These are phyloP conservation scores for Aegle marmelos DNA, from an alignment of 345 rosid genomes.

Conservation along the genomic window DNA sequence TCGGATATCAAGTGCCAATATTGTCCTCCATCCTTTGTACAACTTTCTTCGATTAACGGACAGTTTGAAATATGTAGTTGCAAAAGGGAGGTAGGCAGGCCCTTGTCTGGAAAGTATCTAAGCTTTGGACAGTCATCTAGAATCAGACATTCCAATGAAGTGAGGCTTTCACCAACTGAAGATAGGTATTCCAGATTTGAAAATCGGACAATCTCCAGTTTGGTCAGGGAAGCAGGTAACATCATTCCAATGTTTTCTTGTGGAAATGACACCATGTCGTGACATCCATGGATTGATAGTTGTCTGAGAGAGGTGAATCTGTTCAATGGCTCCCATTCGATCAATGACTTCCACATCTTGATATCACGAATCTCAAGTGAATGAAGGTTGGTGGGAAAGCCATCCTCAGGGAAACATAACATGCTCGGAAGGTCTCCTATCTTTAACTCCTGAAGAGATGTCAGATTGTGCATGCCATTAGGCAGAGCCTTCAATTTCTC, in stretches of 20 bases:
- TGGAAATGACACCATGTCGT: slow-evolving; percentile 14
- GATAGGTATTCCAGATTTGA: slow-evolving; percentile 14
- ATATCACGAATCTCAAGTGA: slow-evolving; percentile 1
- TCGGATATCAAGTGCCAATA: slow-evolving; percentile 15
- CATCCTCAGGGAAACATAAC: slow-evolving; percentile 6
- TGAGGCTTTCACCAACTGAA: slow-evolving; percentile 6
- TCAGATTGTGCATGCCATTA: not conserved
- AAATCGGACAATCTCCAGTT: not conserved
- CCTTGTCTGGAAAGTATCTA: slow-evolving; percentile 10
- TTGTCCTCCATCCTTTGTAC: slow-evolving; percentile 4
- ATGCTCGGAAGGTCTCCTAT: not conserved
- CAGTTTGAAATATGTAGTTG: slow-evolving; percentile 7
- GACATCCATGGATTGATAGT: slow-evolving; percentile 9
- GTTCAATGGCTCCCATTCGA: slow-evolving; percentile 26
- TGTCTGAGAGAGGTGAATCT: slow-evolving; percentile 11
- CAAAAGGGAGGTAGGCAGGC: slow-evolving; percentile 13
- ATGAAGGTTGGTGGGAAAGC: slow-evolving; percentile 7
- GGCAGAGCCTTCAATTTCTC: slow-evolving; percentile 9
- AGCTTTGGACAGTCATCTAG: slow-evolving; percentile 17
- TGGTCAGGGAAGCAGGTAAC: slow-evolving; percentile 11
- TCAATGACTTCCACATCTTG: slow-evolving; percentile 2
- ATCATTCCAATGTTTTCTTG: slow-evolving; percentile 17
- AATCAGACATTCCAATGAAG: slow-evolving; percentile 12
- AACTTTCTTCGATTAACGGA: slow-evolving; percentile 14
- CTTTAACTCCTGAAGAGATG: not conserved